A percentile compares a stretch with the other conserved stretches of the same genome.
phyloP scores from a whole-genome alignment of 352 stramenopile species.

The Globisporangium spiculum region DNA sequence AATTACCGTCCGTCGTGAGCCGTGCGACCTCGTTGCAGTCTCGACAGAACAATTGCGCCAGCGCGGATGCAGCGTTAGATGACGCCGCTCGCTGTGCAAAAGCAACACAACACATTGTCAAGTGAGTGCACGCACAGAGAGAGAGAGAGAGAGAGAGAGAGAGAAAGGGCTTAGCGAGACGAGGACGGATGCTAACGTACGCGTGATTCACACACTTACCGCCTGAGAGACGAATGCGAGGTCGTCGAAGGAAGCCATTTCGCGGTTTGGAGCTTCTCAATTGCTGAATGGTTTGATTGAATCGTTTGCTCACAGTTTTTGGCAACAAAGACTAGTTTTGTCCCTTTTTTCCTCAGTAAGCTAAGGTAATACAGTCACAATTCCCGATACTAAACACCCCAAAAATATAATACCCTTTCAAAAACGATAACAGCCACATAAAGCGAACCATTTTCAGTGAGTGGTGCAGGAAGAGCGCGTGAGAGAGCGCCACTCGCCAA shows the following conservation, averaged over 20 bases:
- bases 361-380: no score
- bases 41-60: conserved; percentile 43
- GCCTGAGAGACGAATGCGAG: conserved; percentile 47
- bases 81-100: not conserved
- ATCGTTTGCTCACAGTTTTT: no score
- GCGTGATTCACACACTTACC: not conserved
- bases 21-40: conserved; percentile 63
- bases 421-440: no score
- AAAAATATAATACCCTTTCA: no score
- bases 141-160: not conserved
- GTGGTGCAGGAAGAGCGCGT: no score
- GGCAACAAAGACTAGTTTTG: no score
- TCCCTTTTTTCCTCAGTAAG: no score
- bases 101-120: not conserved
- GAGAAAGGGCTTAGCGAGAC: not conserved
- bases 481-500: no score
- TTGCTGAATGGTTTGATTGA: no score
- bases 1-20: conserved; percentile 46
- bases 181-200: not conserved
- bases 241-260: conserved; percentile 74
- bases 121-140: not conserved
- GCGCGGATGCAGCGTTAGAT: not conserved
- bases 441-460: no score
- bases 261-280: not conserved
- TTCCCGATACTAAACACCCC: no score